Evolutionary conservation across 345 rosid genomes (phyloP).

Genomic region (Rubroshorea leprosula): DNA sequence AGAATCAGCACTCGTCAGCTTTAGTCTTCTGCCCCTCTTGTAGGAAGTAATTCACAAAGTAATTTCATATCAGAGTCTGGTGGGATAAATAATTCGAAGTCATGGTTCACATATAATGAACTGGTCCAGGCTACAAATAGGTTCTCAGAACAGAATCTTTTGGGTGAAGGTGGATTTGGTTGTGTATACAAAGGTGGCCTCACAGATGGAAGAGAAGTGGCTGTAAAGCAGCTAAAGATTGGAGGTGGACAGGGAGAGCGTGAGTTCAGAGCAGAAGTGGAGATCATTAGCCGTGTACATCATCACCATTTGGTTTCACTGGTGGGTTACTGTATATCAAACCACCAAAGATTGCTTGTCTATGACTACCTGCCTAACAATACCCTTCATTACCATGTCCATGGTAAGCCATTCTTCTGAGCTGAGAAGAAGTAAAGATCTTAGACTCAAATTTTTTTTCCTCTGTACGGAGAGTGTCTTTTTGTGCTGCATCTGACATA

Average conservation of each 20-base stretch:
- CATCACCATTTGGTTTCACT: conserved; percentile 97
- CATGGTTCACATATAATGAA: conserved; percentile 90
- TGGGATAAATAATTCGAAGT: conserved; percentile 59
- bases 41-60: conserved; percentile 47
- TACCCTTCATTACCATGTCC: conserved; percentile 90
- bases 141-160: conserved; percentile 64
- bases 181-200: conserved; percentile 90
- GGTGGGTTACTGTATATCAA: conserved; percentile 90
- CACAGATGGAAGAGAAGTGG: conserved; percentile 75
- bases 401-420: conserved; percentile 46
- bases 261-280: conserved; percentile 95
- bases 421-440: neutral
- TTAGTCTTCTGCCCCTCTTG: conserved; percentile 39
- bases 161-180: conserved; percentile 99
- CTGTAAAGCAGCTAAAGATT: conserved; percentile 91
- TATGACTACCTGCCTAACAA: conserved; percentile 83
- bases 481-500: no score
- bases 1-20: conserved; percentile 65
- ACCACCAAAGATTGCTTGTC: conserved; percentile 79
- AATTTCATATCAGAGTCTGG: conserved; percentile 63
- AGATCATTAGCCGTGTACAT: conserved; percentile 89
- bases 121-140: conserved; percentile 65
- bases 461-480: no score
- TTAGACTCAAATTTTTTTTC: no score
- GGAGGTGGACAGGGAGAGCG: conserved; percentile 99